Conservation (phyloP, 345 rosid genomes). For the Acer yangbiense region DNA sequence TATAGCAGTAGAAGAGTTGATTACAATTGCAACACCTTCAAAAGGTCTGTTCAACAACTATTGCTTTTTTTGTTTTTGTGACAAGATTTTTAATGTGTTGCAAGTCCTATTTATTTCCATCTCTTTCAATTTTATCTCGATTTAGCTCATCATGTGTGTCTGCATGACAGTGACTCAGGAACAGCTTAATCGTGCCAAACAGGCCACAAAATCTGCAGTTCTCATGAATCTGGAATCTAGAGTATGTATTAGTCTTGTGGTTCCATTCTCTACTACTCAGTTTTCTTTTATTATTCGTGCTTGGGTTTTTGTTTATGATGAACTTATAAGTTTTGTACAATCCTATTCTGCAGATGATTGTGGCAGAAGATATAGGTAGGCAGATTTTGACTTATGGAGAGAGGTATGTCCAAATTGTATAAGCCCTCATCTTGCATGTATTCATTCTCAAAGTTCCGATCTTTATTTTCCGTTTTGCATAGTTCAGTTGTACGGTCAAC, state of each 20-base stretch:
- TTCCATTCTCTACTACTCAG: background rate
- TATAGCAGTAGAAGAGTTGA: conserved; percentile 53
- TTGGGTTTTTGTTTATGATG: conserved; percentile 3
- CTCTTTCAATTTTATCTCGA: background rate
- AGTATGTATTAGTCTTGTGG: conserved; percentile 33
- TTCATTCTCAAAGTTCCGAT: background rate
- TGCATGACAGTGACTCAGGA: conserved; percentile 43
- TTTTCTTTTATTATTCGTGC: background rate
- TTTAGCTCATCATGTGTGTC: background rate
- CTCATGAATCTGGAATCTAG: conserved; percentile 77
- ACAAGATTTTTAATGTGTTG: background rate
- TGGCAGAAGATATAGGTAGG: conserved; percentile 68
- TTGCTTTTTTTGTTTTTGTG: conserved; percentile 2
- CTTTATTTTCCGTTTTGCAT: background rate
- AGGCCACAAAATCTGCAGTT: conserved; percentile 73
- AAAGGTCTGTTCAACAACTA: conserved; percentile 41
- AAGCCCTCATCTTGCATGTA: background rate
- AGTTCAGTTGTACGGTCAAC: too few species aligned
- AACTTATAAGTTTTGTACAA: conserved; percentile 1
- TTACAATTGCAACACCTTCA: conserved; percentile 53
- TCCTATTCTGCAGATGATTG: conserved; percentile 45
- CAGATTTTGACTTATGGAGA: conserved; percentile 76
- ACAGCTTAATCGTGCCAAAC: conserved; percentile 61
- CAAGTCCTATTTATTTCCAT: conserved; percentile 1
- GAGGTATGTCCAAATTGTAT: conserved; percentile 41